phyloP scores from a whole-genome alignment of 352 stramenopile species.

The Pythium guiyangense region DNA sequence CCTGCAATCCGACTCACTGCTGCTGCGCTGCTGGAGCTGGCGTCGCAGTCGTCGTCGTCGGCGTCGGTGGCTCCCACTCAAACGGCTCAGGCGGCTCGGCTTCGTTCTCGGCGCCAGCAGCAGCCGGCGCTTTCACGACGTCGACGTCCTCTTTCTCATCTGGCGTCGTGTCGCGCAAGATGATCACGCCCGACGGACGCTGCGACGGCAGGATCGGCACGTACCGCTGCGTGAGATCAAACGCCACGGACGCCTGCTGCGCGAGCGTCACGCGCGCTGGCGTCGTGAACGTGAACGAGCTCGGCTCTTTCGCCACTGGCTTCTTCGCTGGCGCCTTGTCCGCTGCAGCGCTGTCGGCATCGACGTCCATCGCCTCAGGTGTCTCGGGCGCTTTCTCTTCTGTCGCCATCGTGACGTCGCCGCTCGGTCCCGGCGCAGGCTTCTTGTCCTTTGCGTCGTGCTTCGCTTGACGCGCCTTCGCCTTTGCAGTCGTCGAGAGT shows the following conservation, averaged over 20 bases:
- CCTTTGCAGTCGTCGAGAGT: constrained; percentile 96
- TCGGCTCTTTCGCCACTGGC: constrained; percentile 84
- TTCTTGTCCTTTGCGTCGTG: constrained; percentile 87
- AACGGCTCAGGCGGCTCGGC: constrained; percentile 94
- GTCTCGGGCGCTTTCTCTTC: constrained; percentile 50
- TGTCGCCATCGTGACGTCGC: constrained; percentile 45
- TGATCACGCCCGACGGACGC: constrained; percentile 90
- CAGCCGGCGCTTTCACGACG: constrained; percentile 88
- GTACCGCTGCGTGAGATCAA: constrained; percentile 93
- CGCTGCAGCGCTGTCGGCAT: constrained; percentile 36
- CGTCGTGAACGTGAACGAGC: constrained; percentile 91
- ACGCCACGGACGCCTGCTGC: constrained; percentile 89
- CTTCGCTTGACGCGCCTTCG: constrained; percentile 92
- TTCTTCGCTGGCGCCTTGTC: constrained; percentile 48
- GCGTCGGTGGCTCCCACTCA: constrained; percentile 89
- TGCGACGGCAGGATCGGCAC: constrained; percentile 70
- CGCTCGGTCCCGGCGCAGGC: constrained; percentile 15
- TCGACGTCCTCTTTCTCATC: constrained; percentile 93
- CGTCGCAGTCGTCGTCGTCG: background rate
- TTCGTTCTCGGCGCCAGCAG: constrained; percentile 91
- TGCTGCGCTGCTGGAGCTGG: constrained; percentile 13
- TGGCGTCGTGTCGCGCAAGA: constrained; percentile 94
- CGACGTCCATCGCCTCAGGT: constrained; percentile 71
- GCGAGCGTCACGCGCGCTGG: constrained; percentile 91
- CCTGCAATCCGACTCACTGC: background rate